phyloP scores from a whole-genome alignment of 2,329 filamentous ascomycete species.

The Penicillium sp. region DNA sequence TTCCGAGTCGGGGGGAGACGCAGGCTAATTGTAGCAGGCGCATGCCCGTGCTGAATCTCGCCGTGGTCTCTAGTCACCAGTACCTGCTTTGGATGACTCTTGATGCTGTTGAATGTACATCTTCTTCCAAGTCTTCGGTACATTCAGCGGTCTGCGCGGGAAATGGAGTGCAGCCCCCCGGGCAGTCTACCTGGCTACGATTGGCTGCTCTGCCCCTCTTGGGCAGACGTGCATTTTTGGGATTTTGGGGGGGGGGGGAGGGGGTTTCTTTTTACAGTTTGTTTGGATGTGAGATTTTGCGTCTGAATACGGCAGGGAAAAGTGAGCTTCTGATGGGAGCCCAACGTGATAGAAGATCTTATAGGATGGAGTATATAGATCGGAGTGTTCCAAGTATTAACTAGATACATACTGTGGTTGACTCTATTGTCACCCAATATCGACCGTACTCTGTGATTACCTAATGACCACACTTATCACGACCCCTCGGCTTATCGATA shows the following conservation, averaged over 20 bases:
- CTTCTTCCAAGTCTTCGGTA: conserved; percentile 19
- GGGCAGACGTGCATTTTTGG: conserved; percentile 27
- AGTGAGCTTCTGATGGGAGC: neutral
- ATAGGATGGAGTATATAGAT: neutral
- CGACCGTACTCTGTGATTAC: too few species aligned
- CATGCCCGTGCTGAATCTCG: conserved; percentile 10
- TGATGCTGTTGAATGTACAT: neutral
- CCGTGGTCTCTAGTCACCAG: neutral
- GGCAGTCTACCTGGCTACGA: conserved; percentile 12
- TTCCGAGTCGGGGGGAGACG: neutral
- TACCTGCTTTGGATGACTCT: conserved; percentile 5
- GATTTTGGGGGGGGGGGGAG: neutral
- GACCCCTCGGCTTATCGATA: conserved; percentile 23
- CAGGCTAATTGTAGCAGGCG: conserved; percentile 15
- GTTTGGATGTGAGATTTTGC: neutral
- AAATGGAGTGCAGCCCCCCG: conserved; percentile 15
- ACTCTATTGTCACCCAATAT: neutral
- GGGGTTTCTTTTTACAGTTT: neutral
- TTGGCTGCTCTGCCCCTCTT: conserved; percentile 79
- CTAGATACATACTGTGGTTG: too few species aligned
- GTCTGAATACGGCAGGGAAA: neutral
- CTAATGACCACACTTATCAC: neutral
- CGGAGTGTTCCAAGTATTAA: neutral
- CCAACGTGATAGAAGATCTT: conserved; percentile 3
- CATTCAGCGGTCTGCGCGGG: conserved; percentile 27